Percentiles rank a stretch among this genome's conserved stretches.
Evolutionary conservation across 78 protist genomes (phyloP).

Genomic region (Chrysochromulina parva): DNA sequence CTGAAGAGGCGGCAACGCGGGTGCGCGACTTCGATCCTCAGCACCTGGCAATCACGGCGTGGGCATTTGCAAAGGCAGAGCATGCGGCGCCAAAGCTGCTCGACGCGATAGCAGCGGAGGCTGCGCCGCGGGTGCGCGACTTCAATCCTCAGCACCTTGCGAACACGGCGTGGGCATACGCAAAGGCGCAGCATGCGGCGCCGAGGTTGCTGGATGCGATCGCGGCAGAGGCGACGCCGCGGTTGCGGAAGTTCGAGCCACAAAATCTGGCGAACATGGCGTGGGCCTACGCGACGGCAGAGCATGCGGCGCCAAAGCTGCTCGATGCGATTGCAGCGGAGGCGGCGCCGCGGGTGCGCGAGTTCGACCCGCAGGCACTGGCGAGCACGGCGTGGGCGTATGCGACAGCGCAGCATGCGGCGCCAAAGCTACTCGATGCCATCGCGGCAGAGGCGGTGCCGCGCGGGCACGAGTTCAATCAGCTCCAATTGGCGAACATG

Average conservation of each 20-base stretch:
- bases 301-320: not conserved
- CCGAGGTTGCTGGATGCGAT: not conserved
- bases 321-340: not conserved
- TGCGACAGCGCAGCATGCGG: not conserved
- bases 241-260: not conserved
- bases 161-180: not conserved
- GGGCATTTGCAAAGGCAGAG: constrained; percentile 2
- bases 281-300: constrained; percentile 4
- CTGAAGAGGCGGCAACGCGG: not conserved
- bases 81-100: not conserved
- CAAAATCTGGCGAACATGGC: not conserved
- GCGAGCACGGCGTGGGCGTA: not conserved
- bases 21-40: not conserved
- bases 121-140: not conserved
- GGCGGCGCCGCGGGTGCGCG: not conserved
- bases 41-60: not conserved
- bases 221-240: not conserved
- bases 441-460: not conserved
- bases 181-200: not conserved
- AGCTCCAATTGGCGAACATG: too few species aligned
- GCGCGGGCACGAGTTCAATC: not conserved
- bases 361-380: not conserved
- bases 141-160: not conserved
- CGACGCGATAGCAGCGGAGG: not conserved
- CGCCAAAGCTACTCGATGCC: not conserved